Base-by-base conservation (phyloP, 805 yeast genomes). In the Hanseniaspora mollemarum region DNA sequence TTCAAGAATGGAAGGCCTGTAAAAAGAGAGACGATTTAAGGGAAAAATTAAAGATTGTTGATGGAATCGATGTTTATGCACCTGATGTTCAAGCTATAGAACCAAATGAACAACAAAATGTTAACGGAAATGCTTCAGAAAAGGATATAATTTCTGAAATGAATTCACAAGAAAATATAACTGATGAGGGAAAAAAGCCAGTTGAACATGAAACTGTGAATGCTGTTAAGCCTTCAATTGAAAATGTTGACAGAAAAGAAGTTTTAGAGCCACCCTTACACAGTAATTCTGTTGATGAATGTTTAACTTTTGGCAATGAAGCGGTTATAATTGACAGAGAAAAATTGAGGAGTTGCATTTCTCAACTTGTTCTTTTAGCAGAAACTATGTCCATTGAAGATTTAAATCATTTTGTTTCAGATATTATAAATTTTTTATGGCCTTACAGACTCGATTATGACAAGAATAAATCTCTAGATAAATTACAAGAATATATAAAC, bases 1-100 rank as follows among this genome's bases (percentile, higher is more conserved):
- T 82, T 22, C 74, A 75, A 39, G 86, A 87, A 40, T 92, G 97
- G 69, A 80, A 76, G 55, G 82, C 77, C 18, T 70, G 88, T 60
- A 73, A 81, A 53, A 70, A 68, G 45, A 72, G 96, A 55, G 95
- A 86, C 59, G 61, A 72, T 28, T 65, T 66, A 39, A 75, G 80
- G 57, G 78, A 76, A 56, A 65, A 66, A 35, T 45, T 65, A 25
- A 48, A 48, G 22, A 48, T 48, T n/a, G 45, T 48, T 24, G 45
- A 48, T 33, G 51, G 51, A 6, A 33, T 48, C 25, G 51, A 48
- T 48, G 45, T 40, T 40, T 39, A 28, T 19, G 2, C 26, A 13
- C 13, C 18, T 21, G 29, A 33, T 13, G 66, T 58, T 66, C 69
- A 61, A 33, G 54, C 52, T 43, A 29, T 4, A n/a, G 39, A 29